These are phyloP conservation scores for Lepraria neglecta DNA, from an alignment of 495 filamentous ascomycete species.

Conservation along the genomic window DNA sequence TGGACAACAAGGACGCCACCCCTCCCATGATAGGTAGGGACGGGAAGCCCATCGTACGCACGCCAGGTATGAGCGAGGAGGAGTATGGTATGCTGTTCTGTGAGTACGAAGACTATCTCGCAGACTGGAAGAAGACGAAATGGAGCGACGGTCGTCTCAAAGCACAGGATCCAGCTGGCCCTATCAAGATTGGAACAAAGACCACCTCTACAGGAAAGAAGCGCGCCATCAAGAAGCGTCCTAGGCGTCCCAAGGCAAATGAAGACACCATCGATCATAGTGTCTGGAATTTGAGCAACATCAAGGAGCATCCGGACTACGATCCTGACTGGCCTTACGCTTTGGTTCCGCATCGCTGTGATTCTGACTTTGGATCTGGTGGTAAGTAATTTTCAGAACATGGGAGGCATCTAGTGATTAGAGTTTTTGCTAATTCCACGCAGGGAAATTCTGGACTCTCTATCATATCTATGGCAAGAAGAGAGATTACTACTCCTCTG, in stretches of 20 bases:
- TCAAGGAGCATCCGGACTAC: slow-evolving; percentile 26
- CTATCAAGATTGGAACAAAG: neutral
- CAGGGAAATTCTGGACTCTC: neutral
- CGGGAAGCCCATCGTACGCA: neutral
- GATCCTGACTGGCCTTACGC: slow-evolving; percentile 26
- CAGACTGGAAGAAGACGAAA: neutral
- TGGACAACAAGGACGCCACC: neutral
- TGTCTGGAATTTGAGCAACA: slow-evolving; percentile 25
- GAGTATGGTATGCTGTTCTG: neutral
- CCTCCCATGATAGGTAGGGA: neutral
- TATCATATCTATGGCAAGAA: slow-evolving; percentile 4
- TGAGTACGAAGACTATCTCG: neutral
- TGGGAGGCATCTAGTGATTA: neutral
- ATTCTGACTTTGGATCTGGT: slow-evolving; percentile 51
- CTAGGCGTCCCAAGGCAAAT: slow-evolving; percentile 11
- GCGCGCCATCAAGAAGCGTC: slow-evolving; percentile 2
- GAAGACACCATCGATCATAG: slow-evolving; percentile 19
- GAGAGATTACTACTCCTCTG: slow-evolving; percentile 6
- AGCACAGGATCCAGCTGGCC: neutral
- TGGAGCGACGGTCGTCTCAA: slow-evolving; percentile 10
- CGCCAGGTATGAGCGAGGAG: neutral
- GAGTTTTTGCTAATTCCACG: neutral
- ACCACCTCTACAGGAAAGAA: neutral
- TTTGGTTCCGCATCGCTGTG: slow-evolving; percentile 44
- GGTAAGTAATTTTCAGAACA: slow-evolving; percentile 1